Evolutionary conservation across 768 basidiomycete species (phyloP), one percentile per base, ranked within the genome.

Genomic region (Leccinum ochraceum): DNA sequence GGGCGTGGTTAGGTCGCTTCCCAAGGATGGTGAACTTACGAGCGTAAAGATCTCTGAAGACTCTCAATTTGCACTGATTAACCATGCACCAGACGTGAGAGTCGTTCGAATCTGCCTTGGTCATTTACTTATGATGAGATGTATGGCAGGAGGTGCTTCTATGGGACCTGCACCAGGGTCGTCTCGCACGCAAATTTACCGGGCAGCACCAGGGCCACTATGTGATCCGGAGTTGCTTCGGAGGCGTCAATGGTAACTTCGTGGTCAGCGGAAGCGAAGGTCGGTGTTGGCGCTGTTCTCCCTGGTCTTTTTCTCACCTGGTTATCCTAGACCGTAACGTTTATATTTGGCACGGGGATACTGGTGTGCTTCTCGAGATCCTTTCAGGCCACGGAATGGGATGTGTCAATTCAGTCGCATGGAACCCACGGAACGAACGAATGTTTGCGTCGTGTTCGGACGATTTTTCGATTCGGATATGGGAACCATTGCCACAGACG

Each of bases 391-490:
- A 98, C 67, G 87, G 86, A n/a, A 78, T 78, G 59, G 95, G 94
- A 44, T 90, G 89, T 63, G 95, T 99, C 62, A 99, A 98, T 73
- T 88, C 91, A 14, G 95, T 98, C 16, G 90, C 95, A 37, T 99
- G 97, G 97, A 95, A 97, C 74, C 94, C 94, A 20, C 80, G 81
- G 54, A 90, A 94, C 70, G 83, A 87, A 65, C 86, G 88, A 59
- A 90, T 98, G 88, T 98, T 98, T 77, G 97, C 97, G 34, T 94
- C 92, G 48, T 97, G 94, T 74, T 94, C 94, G 49, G 96, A 99
- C 72, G 96, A 99, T 76, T 77, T 80, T 57, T 92, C 90, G 17
- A 86, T 99, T 67, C 86, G 94, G 61, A 89, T 96, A 80, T 96
- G 94, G 94, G 90, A 93, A 75, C 67, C 66, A 58, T 58, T 67